phyloP scores from a whole-genome alignment of 495 filamentous ascomycete species.

The Jackrogersella minutella region DNA sequence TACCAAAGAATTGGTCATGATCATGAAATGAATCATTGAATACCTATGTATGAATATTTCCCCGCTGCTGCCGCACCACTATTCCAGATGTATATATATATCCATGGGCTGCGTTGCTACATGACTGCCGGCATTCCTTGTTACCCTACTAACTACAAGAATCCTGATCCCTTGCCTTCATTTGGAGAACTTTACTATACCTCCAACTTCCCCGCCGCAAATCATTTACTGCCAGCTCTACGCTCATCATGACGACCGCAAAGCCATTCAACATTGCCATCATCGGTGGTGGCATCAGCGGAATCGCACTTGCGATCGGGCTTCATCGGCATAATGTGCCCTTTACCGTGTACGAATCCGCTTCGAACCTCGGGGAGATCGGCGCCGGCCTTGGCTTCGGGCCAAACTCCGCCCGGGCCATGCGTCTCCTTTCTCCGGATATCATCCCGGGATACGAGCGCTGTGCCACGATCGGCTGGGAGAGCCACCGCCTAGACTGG shows the following conservation, averaged over 20 bases:
- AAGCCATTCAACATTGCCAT: slow-evolving; percentile 57
- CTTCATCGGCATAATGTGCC: slow-evolving; percentile 52
- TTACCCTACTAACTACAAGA: neutral
- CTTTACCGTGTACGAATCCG: slow-evolving; percentile 63
- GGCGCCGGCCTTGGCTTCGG: slow-evolving; percentile 70
- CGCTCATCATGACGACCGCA: slow-evolving; percentile 13
- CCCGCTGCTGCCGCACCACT: neutral
- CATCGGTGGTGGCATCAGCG: slow-evolving; percentile 64
- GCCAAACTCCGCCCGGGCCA: slow-evolving; percentile 65
- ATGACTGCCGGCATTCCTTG: neutral
- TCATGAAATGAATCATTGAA: slow-evolving; percentile 1
- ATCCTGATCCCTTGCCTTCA: neutral
- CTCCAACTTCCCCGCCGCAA: neutral
- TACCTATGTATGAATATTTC: slow-evolving; percentile 1
- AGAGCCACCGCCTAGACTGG: slow-evolving; percentile 22
- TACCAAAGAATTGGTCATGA: slow-evolving; percentile 10
- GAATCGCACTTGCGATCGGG: slow-evolving; percentile 58
- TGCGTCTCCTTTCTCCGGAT: slow-evolving; percentile 59
- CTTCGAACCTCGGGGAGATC: slow-evolving; percentile 59
- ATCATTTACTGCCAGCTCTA: neutral
- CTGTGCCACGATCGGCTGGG: slow-evolving; percentile 44
- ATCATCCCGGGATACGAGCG: slow-evolving; percentile 52
- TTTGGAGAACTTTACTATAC: neutral
- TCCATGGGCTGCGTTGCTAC: neutral
- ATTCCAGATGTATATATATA: neutral